Conservation (phyloP, 2,329 filamentous ascomycete species). For the Pseudocercospora cruenta region DNA sequence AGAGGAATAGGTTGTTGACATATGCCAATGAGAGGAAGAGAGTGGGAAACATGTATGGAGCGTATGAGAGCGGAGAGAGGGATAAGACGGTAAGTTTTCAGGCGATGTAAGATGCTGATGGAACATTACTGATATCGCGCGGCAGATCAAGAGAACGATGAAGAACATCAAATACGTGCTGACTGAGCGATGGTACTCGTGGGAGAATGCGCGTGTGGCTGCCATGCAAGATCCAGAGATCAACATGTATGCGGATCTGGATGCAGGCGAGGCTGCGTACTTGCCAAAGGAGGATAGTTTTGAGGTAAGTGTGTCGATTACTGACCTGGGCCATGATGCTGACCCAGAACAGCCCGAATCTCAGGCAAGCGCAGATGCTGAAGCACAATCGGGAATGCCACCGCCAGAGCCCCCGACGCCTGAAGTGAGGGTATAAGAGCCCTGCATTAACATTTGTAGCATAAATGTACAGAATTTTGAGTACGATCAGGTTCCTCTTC, state of each 20-base stretch:
- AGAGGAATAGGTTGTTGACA: conserved; percentile 87
- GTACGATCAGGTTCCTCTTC: neutral
- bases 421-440: neutral
- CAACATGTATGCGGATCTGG: conserved; percentile 53
- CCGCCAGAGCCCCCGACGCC: neutral
- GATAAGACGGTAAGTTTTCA: conserved; percentile 64
- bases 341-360: neutral
- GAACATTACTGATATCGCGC: conserved; percentile 7
- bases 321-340: neutral
- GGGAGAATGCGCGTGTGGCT: conserved; percentile 73
- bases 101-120: neutral
- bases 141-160: conserved; percentile 76
- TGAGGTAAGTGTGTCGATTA: conserved; percentile 2
- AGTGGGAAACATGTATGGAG: conserved; percentile 67
- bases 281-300: conserved; percentile 21
- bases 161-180: conserved; percentile 80
- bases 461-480: neutral
- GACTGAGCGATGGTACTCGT: conserved; percentile 86
- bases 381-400: neutral
- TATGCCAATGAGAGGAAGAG: conserved; percentile 69
- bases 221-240: conserved; percentile 70
- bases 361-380: neutral
- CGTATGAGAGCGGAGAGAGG: conserved; percentile 66
- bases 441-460: neutral
- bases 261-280: conserved; percentile 36